Conservation (phyloP, 768 basidiomycete species). For the Boletus huronensis region DNA sequence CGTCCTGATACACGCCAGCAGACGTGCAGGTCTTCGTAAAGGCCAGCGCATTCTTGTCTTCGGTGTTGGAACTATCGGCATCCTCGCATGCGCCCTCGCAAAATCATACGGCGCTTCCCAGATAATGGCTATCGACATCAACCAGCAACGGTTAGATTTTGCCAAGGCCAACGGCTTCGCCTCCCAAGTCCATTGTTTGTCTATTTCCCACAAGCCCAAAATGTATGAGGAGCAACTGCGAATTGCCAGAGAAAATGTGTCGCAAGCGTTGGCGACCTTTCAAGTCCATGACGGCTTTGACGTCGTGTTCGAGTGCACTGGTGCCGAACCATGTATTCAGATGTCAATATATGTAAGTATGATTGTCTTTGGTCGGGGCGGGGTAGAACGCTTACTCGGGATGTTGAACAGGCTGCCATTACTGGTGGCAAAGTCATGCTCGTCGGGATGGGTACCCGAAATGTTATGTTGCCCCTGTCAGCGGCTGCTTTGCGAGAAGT, state of each 20-base stretch:
- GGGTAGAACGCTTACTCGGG: constrained; percentile 12
- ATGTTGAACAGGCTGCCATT: constrained; percentile 58
- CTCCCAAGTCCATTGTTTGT: constrained; percentile 64
- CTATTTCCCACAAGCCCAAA: constrained; percentile 46
- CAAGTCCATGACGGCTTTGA: constrained; percentile 77
- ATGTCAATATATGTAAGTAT: constrained; percentile 81
- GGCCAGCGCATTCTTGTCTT: constrained; percentile 82
- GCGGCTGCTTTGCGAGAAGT: constrained; percentile 84
- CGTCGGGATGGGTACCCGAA: constrained; percentile 92
- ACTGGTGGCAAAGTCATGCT: constrained; percentile 90
- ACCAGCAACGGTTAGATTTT: constrained; percentile 75
- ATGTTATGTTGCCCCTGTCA: constrained; percentile 78
- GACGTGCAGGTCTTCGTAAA: constrained; percentile 40
- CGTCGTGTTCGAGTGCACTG: constrained; percentile 92
- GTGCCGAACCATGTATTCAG: constrained; percentile 88
- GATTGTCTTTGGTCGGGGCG: constrained; percentile 10
- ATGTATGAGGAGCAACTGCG: constrained; percentile 55
- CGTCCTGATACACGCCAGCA: constrained; percentile 70
- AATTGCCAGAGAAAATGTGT: constrained; percentile 56
- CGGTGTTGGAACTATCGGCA: constrained; percentile 91
- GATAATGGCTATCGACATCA: constrained; percentile 84
- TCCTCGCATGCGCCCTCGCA: constrained; percentile 82
- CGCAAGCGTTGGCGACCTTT: constrained; percentile 52
- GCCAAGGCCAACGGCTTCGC: constrained; percentile 75
- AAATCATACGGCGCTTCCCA: constrained; percentile 64